Conservation (phyloP, 2,329 filamentous ascomycete genomes). For the Venturia nashicola region DNA sequence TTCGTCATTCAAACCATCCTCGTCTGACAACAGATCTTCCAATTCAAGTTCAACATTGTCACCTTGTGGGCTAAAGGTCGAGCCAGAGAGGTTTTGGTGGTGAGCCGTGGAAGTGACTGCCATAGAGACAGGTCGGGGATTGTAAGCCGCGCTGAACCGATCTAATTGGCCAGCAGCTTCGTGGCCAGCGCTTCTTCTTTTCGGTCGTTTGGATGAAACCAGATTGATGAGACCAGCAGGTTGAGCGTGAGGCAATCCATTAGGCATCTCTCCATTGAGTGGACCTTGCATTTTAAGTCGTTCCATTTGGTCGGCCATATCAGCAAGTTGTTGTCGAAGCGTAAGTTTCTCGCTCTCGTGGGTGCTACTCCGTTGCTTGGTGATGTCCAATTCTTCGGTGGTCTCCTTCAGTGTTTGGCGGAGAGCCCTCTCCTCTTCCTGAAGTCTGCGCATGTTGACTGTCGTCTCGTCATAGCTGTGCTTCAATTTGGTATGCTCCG, state of each 20-base stretch:
- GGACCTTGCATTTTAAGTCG: slow-evolving; percentile 68
- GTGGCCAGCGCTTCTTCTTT: slow-evolving; percentile 80
- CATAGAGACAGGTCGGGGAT: slow-evolving; percentile 93
- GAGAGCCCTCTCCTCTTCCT: slow-evolving; percentile 82
- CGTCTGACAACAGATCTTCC: slow-evolving; percentile 84
- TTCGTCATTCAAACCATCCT: slow-evolving; percentile 92
- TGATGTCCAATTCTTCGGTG: slow-evolving; percentile 67
- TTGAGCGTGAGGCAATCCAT: slow-evolving; percentile 42
- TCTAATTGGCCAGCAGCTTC: slow-evolving; percentile 69
- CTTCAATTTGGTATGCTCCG: slow-evolving; percentile 89
- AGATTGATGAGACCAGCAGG: slow-evolving; percentile 84
- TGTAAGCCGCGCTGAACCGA: slow-evolving; percentile 84
- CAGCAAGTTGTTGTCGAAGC: slow-evolving; percentile 75
- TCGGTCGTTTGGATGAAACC: slow-evolving; percentile 93
- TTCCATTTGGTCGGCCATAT: slow-evolving; percentile 87
- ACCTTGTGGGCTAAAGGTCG: slow-evolving; percentile 65
- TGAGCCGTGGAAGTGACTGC: slow-evolving; percentile 55
- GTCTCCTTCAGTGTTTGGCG: slow-evolving; percentile 71
- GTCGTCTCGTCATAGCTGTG: slow-evolving; percentile 81
- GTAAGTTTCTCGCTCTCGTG: slow-evolving; percentile 77
- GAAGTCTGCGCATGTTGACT: slow-evolving; percentile 80
- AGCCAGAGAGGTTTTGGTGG: slow-evolving; percentile 60
- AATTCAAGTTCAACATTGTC: slow-evolving; percentile 94
- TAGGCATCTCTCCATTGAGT: slow-evolving; percentile 53
- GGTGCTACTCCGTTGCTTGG: slow-evolving; percentile 60